Percentiles rank a stretch among this genome's conserved stretches.
phyloP scores from a whole-genome alignment of 495 filamentous ascomycete genomes.

The Aspergillus bertholletiae region DNA sequence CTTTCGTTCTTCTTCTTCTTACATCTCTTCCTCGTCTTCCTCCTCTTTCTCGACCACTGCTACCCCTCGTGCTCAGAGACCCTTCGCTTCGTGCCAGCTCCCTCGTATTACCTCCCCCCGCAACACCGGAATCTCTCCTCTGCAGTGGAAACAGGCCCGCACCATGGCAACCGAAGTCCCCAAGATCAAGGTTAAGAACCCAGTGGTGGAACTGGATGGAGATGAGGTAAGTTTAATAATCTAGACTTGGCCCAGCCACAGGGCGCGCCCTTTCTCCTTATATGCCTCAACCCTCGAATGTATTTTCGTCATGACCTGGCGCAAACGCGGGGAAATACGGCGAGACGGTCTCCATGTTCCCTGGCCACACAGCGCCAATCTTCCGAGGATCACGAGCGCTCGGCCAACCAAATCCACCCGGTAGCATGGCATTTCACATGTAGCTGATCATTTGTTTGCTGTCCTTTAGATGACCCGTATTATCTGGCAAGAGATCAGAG shows the following conservation, averaged over 20 bases:
- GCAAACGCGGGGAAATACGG: slow-evolving; percentile 37
- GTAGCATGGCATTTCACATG: slow-evolving; percentile 11
- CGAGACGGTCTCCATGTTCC: slow-evolving; percentile 14
- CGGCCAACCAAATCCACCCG: slow-evolving; percentile 12
- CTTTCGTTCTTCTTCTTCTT: slow-evolving; percentile 16
- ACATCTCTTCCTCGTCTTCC: slow-evolving; percentile 22
- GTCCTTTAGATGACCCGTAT: slow-evolving; percentile 81
- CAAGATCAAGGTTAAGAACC: slow-evolving; percentile 98
- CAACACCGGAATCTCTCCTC: slow-evolving; percentile 32
- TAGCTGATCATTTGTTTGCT: slow-evolving; percentile 20
- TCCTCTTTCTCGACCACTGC: slow-evolving; percentile 20
- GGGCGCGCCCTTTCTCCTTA: slow-evolving; percentile 20
- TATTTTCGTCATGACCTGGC: slow-evolving; percentile 26
- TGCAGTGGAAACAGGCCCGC: slow-evolving; percentile 36
- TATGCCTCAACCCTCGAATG: slow-evolving; percentile 23
- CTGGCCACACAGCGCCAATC: slow-evolving; percentile 10
- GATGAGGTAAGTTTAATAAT: slow-evolving; percentile 62
- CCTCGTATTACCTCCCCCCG: slow-evolving; percentile 29
- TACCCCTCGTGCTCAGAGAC: slow-evolving; percentile 18
- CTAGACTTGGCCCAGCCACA: neutral
- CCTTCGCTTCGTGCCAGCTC: slow-evolving; percentile 28
- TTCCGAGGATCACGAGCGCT: slow-evolving; percentile 14
- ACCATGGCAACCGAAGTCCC: slow-evolving; percentile 42
- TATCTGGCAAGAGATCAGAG: slow-evolving; percentile 98
- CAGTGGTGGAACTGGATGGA: slow-evolving; percentile 93